Base-by-base conservation (phyloP, 768 basidiomycete genomes). In the Leucosporidium yakuticum region DNA sequence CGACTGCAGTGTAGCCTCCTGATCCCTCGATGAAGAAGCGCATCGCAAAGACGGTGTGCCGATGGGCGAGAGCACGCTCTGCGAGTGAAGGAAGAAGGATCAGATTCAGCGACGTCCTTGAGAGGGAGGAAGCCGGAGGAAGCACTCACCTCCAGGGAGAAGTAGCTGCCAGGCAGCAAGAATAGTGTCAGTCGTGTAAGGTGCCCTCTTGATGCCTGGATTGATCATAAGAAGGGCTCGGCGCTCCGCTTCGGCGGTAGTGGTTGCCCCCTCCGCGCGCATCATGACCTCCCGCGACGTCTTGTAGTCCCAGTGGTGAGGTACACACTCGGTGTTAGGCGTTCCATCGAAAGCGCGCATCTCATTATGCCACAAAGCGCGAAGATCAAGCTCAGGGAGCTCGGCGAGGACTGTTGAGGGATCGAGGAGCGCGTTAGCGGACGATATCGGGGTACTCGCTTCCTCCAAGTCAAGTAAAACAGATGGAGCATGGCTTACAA, bases 321-420 rank as follows among this genome's bases (percentile, higher is more conserved):
- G 65, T 21, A 67, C 44, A 34, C 65, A 67, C 8, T 29, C 60
- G 3, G 65, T 50, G 44, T 67, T 59, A 4, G 65, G 65, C 19
- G 44, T 20, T 4, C 65, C 65, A 8, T 27, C 50, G 32, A 62
- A 54, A 11, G 65, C 39, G 25, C 65, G 31, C 65, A 67, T 67
- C 65, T 67, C 65, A 51, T 62, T 67, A 39, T 67, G 65, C 65
- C 65, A 67, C 36, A 67, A 21, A 27, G 65, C 65, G 20, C 65
- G 48, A 19, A 67, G 60, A 31, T 54, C 60, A 17, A 60, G 61
- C 25, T 51, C 50, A 51, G 65, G 65, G 25, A 67, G 60, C 31
- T 67, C 65, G 20, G 59, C 49, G 47, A 60, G 65, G 60, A 67
- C 64, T 65, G 36, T 29, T 14, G 5, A 19, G 51, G 12, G 51